Evolutionary conservation across 1,139 yeast genomes (phyloP).

Genomic region (Candida dubliniensis): DNA sequence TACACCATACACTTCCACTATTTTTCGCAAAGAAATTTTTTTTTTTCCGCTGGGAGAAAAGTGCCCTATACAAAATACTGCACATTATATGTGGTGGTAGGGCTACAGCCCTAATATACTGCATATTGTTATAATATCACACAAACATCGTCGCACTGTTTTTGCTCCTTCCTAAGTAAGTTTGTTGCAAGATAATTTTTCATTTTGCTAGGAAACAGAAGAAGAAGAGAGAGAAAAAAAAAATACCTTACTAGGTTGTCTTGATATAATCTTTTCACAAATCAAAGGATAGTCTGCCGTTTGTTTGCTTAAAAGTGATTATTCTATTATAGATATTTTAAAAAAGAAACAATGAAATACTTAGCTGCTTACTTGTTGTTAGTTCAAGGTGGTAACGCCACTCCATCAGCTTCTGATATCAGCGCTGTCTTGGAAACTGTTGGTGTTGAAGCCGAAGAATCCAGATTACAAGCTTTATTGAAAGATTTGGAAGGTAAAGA

Average conservation of each 20-base stretch:
- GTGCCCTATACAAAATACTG: constrained; percentile 5
- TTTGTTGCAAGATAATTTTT: neutral
- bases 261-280: constrained; percentile 13
- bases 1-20: neutral
- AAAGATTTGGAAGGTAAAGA: constrained; percentile 76
- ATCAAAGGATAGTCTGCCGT: constrained; percentile 61
- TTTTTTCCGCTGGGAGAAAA: neutral
- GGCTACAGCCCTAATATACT: constrained; percentile 6
- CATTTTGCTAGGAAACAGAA: neutral
- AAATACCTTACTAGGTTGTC: constrained; percentile 10
- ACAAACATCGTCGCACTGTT: neutral
- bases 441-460: constrained; percentile 76
- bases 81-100: neutral
- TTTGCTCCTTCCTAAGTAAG: neutral
- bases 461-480: constrained; percentile 66
- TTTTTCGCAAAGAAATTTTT: neutral
- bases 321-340: constrained; percentile 32
- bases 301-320: constrained; percentile 57
- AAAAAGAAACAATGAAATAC: constrained; percentile 58
- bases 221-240: constrained; percentile 1
- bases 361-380: constrained; percentile 88
- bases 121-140: constrained; percentile 1
- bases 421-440: constrained; percentile 71
- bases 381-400: constrained; percentile 80
- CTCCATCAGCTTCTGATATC: constrained; percentile 76